Base-by-base conservation (phyloP, 2,329 filamentous ascomycete species). In the Cladosporium sp. region DNA sequence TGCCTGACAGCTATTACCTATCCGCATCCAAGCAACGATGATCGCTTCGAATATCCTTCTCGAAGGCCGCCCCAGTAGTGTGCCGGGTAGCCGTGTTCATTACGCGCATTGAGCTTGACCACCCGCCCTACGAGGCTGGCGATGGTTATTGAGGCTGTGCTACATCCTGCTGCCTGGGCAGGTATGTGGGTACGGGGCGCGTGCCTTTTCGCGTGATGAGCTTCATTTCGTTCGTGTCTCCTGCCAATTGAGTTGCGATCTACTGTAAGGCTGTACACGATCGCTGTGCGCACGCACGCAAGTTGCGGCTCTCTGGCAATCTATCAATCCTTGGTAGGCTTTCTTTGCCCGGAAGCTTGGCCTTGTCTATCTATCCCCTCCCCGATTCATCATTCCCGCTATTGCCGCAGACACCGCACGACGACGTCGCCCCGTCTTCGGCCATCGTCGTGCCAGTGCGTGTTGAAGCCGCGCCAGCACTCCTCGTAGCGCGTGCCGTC, bases 391-490 rank as follows among this genome's bases (percentile, higher is more conserved):
- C 36, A 18, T 38, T 38, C 36, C 63, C 32, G 32, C 36, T 41
- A 66, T 63, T 28, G 15, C 36, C 57, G 34, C 34, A 66, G 47
- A 57, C 75, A 74, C 86, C 86, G 89, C 30, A 88, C 86, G 24
- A 89, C 75, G 36, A 90, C 83, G 76, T 89, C 87, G n/a, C 87
- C 87, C 26, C 77, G 78, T 63, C 87, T 80, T 65, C 87, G 82
- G 80, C 78, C 80, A 75, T 90, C 87, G 71, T 89, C 87, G 74
- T 89, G 87, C 78, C 83, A 88, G 67, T 85, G 84, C 36, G 83
- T 85, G 71, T 89, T 90, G 75, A 84, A 88, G 4, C 84, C 83
- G 59, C 86, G 80, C 81, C 81, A 85, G 72, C 86, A 88, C 76
- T 88, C 84, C 34, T 71, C 76, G 73, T 90, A 90, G 34, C 77